Evolutionary conservation across 78 protist genomes (phyloP), one percentile per base, ranked within the genome.

Genomic region (Dictyostelium capitatum): DNA sequence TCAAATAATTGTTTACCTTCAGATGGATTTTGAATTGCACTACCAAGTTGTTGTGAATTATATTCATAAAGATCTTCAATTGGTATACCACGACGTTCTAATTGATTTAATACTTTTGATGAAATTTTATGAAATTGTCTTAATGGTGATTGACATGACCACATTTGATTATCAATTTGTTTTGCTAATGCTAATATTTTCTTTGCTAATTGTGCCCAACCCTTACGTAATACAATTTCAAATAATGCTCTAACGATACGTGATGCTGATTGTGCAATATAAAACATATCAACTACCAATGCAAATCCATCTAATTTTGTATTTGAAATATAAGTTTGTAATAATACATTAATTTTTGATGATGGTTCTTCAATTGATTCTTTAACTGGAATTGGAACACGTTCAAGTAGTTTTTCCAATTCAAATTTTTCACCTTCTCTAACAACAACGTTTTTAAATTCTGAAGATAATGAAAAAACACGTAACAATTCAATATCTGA

Each of bases 381-480:
- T 59, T 91, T 95, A 41, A 95, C 72, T 11, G 97, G 87, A 23
- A 75, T 79, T 15, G 99, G 99, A 73, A 98, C 99, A 20, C 89
- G 69, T 69, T 98, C 99, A 43, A 96, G n/a, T 20, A 99, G 97
- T 43, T 89, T 80, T 25, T 72, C 89, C n/a, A 99, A 90, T 92
- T 99, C 99, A 10, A 73, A 79, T 81, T 92, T 95, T 95, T 99
- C 99, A 77, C 99, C 99, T 17, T 92, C 97, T 43, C 99, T 94
- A 53, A 99, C 98, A 0, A 70, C 48, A 15, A 99, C 95, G 59
- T 90, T n/a, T 65, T 92, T 69, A 93, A 99, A 99, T 80, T 99
- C 99, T 20, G 73, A 47, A 7, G 99, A 83, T 28, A 95, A 62
- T 4, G 98, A 37, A 59, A 97, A 96, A 37, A 97, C 46, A 15